phyloP scores from a whole-genome alignment of 345 rosid genomes.

The Erysimum cheiranthoides region DNA sequence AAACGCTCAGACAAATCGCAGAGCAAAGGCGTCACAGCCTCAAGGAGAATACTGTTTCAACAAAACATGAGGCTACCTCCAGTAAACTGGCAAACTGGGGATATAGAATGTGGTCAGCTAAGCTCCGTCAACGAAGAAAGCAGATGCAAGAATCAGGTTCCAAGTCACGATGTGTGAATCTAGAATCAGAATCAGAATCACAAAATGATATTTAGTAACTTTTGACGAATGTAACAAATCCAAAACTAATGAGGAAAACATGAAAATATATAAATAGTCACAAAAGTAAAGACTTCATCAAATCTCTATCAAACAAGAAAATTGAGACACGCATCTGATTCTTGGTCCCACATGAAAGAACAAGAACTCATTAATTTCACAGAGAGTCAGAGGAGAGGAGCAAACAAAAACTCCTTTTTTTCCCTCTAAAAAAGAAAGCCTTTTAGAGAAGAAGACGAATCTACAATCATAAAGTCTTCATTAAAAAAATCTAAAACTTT shows the following conservation, averaged over 20 bases:
- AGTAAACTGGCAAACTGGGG: background rate
- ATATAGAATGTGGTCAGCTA: conserved; percentile 34
- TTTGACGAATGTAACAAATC: conserved; percentile 4
- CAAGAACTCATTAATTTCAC: conserved; percentile 29
- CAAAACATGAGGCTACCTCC: conserved; percentile 28
- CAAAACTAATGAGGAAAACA: conserved; percentile 19
- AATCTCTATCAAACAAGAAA: conserved; percentile 34
- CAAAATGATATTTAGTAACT: background rate
- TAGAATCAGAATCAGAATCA: conserved; percentile 40
- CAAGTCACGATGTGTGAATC: conserved; percentile 38
- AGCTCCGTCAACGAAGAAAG: conserved; percentile 29
- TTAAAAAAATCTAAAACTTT: conserved; percentile 10
- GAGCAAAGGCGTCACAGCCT: conserved; percentile 43
- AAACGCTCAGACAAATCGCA: conserved; percentile 37
- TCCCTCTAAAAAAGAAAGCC: conserved; percentile 27
- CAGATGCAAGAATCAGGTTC: conserved; percentile 39
- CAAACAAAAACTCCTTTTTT: conserved; percentile 27
- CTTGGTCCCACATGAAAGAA: conserved; percentile 41
- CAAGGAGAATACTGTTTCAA: conserved; percentile 37
- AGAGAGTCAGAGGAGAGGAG: conserved; percentile 33
- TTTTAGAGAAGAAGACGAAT: conserved; percentile 35
- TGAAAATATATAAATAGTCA: conserved; percentile 27
- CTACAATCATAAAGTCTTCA: conserved; percentile 31
- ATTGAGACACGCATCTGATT: conserved; percentile 37
- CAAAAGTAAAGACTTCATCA: conserved; percentile 28